Base-by-base conservation (phyloP, 1,139 yeast genomes). In the Zhuliangozyma blackwelliae region DNA sequence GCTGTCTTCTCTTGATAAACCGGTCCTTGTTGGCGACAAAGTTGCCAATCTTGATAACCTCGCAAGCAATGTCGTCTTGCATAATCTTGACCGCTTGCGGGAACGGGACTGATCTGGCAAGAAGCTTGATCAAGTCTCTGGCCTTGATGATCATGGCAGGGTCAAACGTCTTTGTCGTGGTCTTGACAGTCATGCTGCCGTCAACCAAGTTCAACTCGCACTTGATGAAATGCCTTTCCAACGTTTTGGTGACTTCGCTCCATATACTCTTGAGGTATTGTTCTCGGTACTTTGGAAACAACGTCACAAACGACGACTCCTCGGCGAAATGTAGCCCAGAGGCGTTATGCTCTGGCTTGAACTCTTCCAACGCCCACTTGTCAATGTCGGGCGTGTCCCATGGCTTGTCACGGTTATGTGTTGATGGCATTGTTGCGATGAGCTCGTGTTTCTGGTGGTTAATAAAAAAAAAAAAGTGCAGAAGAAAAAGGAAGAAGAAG, bases 341-440 rank as follows among this genome's bases (percentile, higher is more conserved):
- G 5, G 77, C 79, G 55, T 89, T 87, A 57, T 92, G 95, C 52
- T 88, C 97, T 1, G 89, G 89, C 50, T 75, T 84, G 68, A 92
- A 92, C 44, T 89, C 95, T 28, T 89, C 96, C 31, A 82, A 71
- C 47, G 75, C 69, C 99, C 99, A 92, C 59, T 92, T 90, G 57
- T 92, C 96, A 45, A 92, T 82, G 52, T 89, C 97, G 22, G 86
- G 88, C 10, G 96, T 89, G 57, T 92, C 97, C 97, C 98, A 90
- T 38, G 97, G 97, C 62, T 92, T 92, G 52, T 90, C 97, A 57
- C 81, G 84, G 60, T 90, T 86, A 61, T 90, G 92, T 39, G 95
- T 85, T 3, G 96, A 88, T 26, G 85, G 89, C 97, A 92, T 90
- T 7, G 16, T 16, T 16, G 16, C 16, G 16, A 16, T 16, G 16